Conservation (phyloP, 306 rosid genomes). For the Arachis hypogaea region DNA sequence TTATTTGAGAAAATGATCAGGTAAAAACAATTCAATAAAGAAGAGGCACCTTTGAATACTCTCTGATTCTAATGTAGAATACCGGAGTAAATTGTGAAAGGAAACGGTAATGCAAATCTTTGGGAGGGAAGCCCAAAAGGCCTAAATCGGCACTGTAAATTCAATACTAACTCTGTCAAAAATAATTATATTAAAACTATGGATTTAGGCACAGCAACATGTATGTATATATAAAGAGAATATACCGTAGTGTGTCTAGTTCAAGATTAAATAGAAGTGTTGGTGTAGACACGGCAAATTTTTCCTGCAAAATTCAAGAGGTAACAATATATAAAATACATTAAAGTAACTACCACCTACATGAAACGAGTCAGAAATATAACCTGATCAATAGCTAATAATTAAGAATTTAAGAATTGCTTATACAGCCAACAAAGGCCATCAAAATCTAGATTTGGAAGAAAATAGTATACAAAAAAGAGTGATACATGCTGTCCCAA, state of each 20-base stretch:
- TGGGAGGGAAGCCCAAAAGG: conserved; percentile 83
- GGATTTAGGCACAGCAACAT: conserved; percentile 29
- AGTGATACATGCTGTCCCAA: conserved; percentile 21
- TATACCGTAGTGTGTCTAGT: conserved; percentile 90
- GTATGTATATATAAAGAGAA: conserved; percentile 13
- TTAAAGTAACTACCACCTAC: conserved; percentile 17
- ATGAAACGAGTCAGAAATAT: conserved; percentile 9
- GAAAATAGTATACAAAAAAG: conserved; percentile 5
- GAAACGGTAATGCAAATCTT: conserved; percentile 92
- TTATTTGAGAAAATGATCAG: conserved; percentile 31
- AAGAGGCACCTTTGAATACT: conserved; percentile 80
- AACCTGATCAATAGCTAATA: conserved; percentile 18
- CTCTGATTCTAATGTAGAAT: conserved; percentile 88
- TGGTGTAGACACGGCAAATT: conserved; percentile 76
- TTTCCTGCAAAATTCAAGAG: conserved; percentile 70
- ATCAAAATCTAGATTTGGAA: conserved; percentile 25
- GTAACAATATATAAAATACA: conserved; percentile 35
- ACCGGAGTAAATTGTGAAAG: conserved; percentile 93
- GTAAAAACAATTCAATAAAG: not conserved
- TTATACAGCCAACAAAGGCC: conserved; percentile 29
- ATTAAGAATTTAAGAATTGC: conserved; percentile 31
- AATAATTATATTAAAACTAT: conserved; percentile 30
- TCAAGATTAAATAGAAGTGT: conserved; percentile 89
- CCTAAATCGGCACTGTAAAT: conserved; percentile 97
- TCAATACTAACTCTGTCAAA: conserved; percentile 45